A percentile compares a stretch with the other conserved stretches of the same genome.
Evolutionary conservation across 2,329 filamentous ascomycete genomes (phyloP).

Genomic region (Aureobasidium namibiae): DNA sequence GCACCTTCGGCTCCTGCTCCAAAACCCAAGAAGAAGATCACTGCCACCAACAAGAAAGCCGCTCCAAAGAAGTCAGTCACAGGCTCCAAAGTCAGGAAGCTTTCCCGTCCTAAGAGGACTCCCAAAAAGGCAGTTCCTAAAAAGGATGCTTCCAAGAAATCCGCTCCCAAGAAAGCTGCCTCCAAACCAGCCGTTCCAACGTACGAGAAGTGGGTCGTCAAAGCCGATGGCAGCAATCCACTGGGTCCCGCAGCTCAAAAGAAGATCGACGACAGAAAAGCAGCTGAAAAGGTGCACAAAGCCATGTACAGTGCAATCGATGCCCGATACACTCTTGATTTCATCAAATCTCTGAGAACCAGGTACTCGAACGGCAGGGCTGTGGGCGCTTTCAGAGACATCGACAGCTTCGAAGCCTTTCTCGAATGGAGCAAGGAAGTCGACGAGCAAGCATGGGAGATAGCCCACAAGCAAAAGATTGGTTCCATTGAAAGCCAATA

Average conservation of each 20-base stretch:
- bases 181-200: not conserved
- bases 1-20: not conserved
- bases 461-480: not conserved
- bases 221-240: not conserved
- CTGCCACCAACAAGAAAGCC: too few relatives aligned
- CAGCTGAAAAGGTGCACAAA: not conserved
- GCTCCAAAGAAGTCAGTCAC: too few relatives aligned
- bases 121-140: too few relatives aligned
- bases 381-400: not conserved
- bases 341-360: not conserved
- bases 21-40: not conserved
- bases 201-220: not conserved
- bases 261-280: not conserved
- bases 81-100: too few relatives aligned
- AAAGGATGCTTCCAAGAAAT: too few relatives aligned
- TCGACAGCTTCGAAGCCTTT: not conserved
- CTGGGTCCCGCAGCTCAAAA: not conserved
- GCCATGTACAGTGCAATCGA: not conserved
- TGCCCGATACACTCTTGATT: not conserved
- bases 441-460: not conserved
- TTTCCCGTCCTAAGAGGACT: too few relatives aligned
- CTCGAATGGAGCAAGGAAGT: too few relatives aligned
- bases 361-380: not conserved
- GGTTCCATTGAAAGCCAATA: not conserved
- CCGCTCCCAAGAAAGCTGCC: slow-evolving; percentile 13